Base-by-base conservation (phyloP, 108 stramenopile species). In the Nitzschia sp. region DNA sequence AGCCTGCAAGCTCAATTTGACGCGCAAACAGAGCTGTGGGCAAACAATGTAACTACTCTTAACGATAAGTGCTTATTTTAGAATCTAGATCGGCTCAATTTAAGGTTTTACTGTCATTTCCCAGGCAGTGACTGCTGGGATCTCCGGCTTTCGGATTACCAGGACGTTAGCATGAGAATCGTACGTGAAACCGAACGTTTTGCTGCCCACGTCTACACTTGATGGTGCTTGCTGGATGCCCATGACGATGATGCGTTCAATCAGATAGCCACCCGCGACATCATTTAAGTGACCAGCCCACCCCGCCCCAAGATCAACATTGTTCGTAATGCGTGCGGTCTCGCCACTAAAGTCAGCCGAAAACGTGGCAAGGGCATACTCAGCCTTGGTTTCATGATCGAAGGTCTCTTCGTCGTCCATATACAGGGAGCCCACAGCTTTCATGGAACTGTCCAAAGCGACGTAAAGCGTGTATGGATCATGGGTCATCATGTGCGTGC, bases 401-500 rank as follows among this genome's bases (percentile, higher is more conserved):
- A 95, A 95, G 4, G 95, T 94, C 21, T 81, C 83, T 85, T 95
- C 98, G 66, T 99, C 98, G 68, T 99, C 99, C 78, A 99, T 91
- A 81, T 97, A 98, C 3, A 99, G 80, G 3, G 34, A 32, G 2
- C 99, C 99, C 27, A 68, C 51, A 0, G 98, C 98, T 30, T 67
- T 58, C 38, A 78, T 75, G 1, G 59, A 46, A 15, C 59, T 70
- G 72, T 97, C 93, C 24, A 97, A 80, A 18, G 97, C 97, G 56
- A 98, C 74, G 59, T 90, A 95, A 19, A 99, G 80, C 6, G 98
- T 98, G 83, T 96, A 99, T 2, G 99, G 99, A 75, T 99, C 99
- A 18, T 74, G 78, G 24, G 58, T 78, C 99, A 98, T 99, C 27
- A 95, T 75, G 6, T 73, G 70, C 34, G 95, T 76, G 38, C 86